Evolutionary conservation across 805 yeast species (phyloP), one percentile per base, ranked within the genome.

Genomic region (Ogataea ganodermae): DNA sequence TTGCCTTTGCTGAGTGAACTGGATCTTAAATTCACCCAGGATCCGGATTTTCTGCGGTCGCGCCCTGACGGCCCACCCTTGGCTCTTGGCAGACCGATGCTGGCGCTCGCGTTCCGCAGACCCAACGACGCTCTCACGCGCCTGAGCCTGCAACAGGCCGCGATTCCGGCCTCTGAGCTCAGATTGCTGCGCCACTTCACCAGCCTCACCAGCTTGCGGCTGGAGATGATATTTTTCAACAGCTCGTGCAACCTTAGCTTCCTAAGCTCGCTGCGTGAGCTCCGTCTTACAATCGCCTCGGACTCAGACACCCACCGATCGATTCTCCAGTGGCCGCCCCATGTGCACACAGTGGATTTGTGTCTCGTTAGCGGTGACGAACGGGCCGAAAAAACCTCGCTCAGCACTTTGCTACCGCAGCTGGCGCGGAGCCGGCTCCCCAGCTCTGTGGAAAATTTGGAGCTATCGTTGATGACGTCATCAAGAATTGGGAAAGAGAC

Each of bases 401-500:
- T 51, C 33, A 44, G 44, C 22, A 30, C 38, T 7, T 12, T 51
- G 37, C 24, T 51, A 7, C 46, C 46, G 6, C 17, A 22, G 9
- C 10, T 51, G 3, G 31, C 49, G 16, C 36, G 20, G 7, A 41
- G 21, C 28, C 36, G 28, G 13, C 35, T 51, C 13, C 54, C 54
- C 6, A 7, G 17, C 3, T n/a, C 32, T 13, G 44, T 51, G 12
- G 12, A 27, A n/a, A 20, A 27, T 3, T 33, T 51, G 26, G 21
- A 44, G 12, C 6, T 47, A 1, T 10, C 17, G 4, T 24, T 51
- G 16, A 46, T 45, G 22, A 47, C 51, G 14, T 35, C 30, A 13
- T 51, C 51, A 6, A 46, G 44, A n/a, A 35, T 46, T 6, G 53
- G 51, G 1, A 51, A 44, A 10, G 54, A 51, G 21, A 33, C 49